Percentiles rank a stretch among this genome's conserved stretches.
Conservation (phyloP, 768 basidiomycete genomes). For the Mycena kentingensis region DNA sequence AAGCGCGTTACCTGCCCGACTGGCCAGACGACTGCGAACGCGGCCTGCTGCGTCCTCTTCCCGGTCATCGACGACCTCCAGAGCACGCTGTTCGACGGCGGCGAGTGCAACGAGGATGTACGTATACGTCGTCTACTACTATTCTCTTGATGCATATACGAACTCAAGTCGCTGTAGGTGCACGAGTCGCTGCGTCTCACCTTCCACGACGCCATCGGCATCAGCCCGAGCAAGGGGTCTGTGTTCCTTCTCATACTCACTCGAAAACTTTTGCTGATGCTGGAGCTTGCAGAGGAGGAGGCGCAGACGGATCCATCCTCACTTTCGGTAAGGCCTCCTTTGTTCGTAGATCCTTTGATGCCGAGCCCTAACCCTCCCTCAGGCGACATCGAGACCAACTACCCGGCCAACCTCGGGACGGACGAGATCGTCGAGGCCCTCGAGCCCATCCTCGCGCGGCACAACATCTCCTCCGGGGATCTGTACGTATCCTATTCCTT, state of each 20-base stretch:
- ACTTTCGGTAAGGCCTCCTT: too few relatives aligned
- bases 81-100: conserved; percentile 14
- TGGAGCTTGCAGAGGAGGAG: neutral
- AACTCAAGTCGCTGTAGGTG: conserved; percentile 1
- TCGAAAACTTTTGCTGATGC: neutral
- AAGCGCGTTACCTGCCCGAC: conserved; percentile 21
- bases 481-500: conserved; percentile 36
- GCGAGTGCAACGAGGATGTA: conserved; percentile 16
- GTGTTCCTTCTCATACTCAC: neutral
- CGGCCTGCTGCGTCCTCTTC: neutral
- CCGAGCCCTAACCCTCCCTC: too few relatives aligned
- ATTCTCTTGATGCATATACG: neutral
- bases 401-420: conserved; percentile 45
- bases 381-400: conserved; percentile 47
- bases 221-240: conserved; percentile 4
- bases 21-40: conserved; percentile 22
- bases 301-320: neutral
- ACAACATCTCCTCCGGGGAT: conserved; percentile 46
- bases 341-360: too few relatives aligned
- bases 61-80: conserved; percentile 16
- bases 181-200: conserved; percentile 16
- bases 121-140: neutral
- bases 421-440: conserved; percentile 43
- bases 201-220: conserved; percentile 23
- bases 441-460: conserved; percentile 35